Conservation (phyloP, 23 red algal species). For the Gracilaria vermiculophylla region DNA sequence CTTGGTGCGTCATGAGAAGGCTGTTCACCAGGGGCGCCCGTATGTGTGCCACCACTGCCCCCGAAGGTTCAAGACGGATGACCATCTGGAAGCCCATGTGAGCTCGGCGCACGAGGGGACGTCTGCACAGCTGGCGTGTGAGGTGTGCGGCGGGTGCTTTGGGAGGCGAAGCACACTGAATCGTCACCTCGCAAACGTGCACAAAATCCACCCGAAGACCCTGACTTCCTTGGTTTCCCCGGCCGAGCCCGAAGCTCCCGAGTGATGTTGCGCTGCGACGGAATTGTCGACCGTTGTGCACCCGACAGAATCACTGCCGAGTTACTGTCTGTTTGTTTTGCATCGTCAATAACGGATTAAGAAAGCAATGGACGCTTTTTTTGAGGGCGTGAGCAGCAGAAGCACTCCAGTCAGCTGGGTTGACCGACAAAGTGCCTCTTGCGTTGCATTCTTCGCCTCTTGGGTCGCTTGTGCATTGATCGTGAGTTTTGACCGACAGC, state of each 20-base stretch:
- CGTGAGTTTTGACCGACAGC: no score
- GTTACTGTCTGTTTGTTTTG: no score
- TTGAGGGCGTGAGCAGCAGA: no score
- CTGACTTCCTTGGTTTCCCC: neutral
- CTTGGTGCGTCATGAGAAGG: slow-evolving; percentile 56
- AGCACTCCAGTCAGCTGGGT: no score
- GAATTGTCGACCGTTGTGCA: neutral
- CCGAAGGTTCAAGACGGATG: slow-evolving; percentile 27
- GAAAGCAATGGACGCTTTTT: no score
- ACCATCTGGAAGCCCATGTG: slow-evolving; percentile 17
- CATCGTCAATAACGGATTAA: no score
- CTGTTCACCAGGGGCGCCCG: slow-evolving; percentile 53
- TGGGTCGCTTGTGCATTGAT: no score
- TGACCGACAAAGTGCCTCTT: no score
- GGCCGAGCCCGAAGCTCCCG: neutral
- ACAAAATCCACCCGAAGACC: neutral
- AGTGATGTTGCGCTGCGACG: neutral
- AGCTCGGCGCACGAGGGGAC: slow-evolving; percentile 7
- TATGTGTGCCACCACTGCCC: slow-evolving; percentile 32
- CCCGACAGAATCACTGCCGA: neutral
- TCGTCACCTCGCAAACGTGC: slow-evolving; percentile 22
- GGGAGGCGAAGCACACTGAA: slow-evolving; percentile 51
- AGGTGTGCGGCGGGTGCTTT: slow-evolving; percentile 60
- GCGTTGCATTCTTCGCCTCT: no score
- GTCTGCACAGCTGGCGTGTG: slow-evolving; percentile 9